Evolutionary conservation across 2,329 filamentous ascomycete species (phyloP).

Genomic region (Aspergillus thermomutatus): DNA sequence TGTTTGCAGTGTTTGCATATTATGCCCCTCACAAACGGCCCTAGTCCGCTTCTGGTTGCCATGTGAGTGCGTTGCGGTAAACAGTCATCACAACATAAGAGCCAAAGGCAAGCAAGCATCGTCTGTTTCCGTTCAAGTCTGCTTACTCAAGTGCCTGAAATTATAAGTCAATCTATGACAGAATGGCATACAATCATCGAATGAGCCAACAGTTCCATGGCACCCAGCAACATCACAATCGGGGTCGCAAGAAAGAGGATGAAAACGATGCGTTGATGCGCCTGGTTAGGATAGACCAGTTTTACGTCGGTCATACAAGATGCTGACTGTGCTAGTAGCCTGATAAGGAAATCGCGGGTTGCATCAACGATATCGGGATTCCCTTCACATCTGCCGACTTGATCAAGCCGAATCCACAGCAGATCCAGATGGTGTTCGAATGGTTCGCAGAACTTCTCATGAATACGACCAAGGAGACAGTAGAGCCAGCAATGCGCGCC

Average conservation of each 20-base stretch:
- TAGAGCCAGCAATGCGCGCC: slow-evolving; percentile 92
- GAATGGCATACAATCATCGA: slow-evolving; percentile 50
- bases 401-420: slow-evolving; percentile 87
- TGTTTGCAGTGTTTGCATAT: slow-evolving; percentile 38
- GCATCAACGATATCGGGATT: slow-evolving; percentile 95
- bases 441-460: slow-evolving; percentile 94
- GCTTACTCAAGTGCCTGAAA: slow-evolving; percentile 1
- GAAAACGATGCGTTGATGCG: slow-evolving; percentile 58
- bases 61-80: slow-evolving; percentile 28
- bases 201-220: slow-evolving; percentile 53
- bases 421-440: slow-evolving; percentile 97
- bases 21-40: slow-evolving; percentile 27
- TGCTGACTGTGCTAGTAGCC: slow-evolving; percentile 42
- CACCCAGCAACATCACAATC: slow-evolving; percentile 44
- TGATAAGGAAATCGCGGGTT: slow-evolving; percentile 83
- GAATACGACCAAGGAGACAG: slow-evolving; percentile 87
- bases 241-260: slow-evolving; percentile 54
- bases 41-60: slow-evolving; percentile 30
- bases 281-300: slow-evolving; percentile 41
- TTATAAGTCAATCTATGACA: slow-evolving; percentile 5
- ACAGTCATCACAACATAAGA: slow-evolving; percentile 33
- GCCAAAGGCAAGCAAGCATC: slow-evolving; percentile 5
- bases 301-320: background rate
- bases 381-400: slow-evolving; percentile 82
- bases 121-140: slow-evolving; percentile 4